Base-by-base conservation (phyloP, 169 alveolate species). In the Plasmodium inui region DNA sequence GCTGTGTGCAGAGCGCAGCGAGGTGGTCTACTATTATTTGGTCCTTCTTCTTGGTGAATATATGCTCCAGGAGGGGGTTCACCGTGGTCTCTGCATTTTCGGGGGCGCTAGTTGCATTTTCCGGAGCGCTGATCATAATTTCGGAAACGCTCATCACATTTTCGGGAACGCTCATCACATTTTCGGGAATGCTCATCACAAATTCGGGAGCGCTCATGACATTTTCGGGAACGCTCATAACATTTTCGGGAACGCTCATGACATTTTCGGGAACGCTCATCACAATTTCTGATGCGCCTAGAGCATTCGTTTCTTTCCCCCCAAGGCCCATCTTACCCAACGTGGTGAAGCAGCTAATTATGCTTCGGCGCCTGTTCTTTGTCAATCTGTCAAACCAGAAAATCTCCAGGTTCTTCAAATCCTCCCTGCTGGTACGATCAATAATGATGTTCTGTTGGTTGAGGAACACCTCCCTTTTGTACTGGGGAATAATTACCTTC, bases 351-450 rank as follows among this genome's bases (percentile, higher is more conserved):
- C 95, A 91, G 32, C 37, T 41, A 6, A 81, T 91, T 26, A 91
- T 91, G 82, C 92, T 91, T 71, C 57, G 82, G 14, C 76, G 67
- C 74, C 92, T 80, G 57, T 61, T 72, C 44, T 34, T 91, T 26
- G 95, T 91, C 53, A 91, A 72, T 26, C 76, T 91, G 37, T 80
- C 82, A 76, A 81, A 91, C 95, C 95, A 91, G 26, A 81, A 70
- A 30, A 81, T 50, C 73, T 91, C 92, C 55, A 82, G 32, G 30
- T 82, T 91, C 74, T 91, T 91, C 55, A 91, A 19, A 37, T 91
- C 92, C 22, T 50, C 92, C 39, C 37, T 81, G 41, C 37, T 34
- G n/a, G 67, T 72, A 91, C 30, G 6, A 26, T 91, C 95, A 26
- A 91, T 30, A 26, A 91, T 91, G 2, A 91, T 71, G 22, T 91